Evolutionary conservation across 805 yeast species (phyloP), one percentile per base, ranked within the genome.

Genomic region (Candida rishiriensis): DNA sequence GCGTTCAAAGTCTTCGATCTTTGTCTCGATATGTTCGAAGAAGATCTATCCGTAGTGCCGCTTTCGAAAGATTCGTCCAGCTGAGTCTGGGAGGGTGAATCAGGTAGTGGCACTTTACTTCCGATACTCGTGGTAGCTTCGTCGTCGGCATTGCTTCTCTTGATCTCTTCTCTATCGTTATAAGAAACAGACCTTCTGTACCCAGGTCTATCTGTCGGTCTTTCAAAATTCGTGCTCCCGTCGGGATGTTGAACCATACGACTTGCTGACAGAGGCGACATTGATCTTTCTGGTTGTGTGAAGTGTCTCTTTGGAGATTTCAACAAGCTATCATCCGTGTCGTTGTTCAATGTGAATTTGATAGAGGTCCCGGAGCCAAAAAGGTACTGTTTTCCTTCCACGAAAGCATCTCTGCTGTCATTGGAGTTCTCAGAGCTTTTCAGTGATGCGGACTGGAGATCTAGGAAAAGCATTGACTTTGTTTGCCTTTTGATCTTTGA

Each of bases 1-100:
- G 61, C 59, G 39, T 60, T 60, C 38, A 65, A 40, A 1, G 69
- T 65, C 43, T 56, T 57, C n/a, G 68, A 61, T 31, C 69, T 44
- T 36, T 62, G 64, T 40, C 69, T 48, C 7, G 54, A 18, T 30
- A 57, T 47, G 15, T 38, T 42, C 15, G 34, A 29, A 6, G 51
- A 30, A 14, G 51, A 46, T 26, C 33, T 41, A 14, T 38, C 37
- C 10, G 35, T 9, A 7, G 34, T 10, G 9, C 33, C 10, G 12
- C 10, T n/a, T 15, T 5, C 21, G 14, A 9, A 30, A n/a, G 14
- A n/a, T 30, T 30, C 14, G 9, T 30, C 33, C 33, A n/a, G 10
- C 10, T 13, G 33, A 30, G 14, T 30, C 33, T 5, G 10, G 5
- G 33, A n/a, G 7, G 26, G 26, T 21, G 26, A 21, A 21, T 13